Percentiles rank a stretch among this genome's conserved stretches.
phyloP scores from a whole-genome alignment of 331 rosid genomes.

The Saraca asoca region DNA sequence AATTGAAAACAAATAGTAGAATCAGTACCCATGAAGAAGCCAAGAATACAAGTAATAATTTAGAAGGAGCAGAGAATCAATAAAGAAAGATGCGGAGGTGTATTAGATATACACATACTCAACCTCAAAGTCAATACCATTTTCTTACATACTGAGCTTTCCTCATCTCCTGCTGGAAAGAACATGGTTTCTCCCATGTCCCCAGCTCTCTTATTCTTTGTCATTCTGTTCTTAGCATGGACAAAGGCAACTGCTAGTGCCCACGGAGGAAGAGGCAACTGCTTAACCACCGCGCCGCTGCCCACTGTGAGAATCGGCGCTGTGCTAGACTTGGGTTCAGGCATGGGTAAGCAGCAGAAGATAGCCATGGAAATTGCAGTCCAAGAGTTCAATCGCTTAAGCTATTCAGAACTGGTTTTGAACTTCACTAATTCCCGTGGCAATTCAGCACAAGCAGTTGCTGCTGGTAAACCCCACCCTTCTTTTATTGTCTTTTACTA shows the following conservation, averaged over 20 bases:
- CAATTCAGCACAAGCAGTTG: constrained; percentile 40
- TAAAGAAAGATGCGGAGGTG: too few species aligned
- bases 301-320: constrained; percentile 39
- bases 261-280: constrained; percentile 8
- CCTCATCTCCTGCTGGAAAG: neutral
- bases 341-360: constrained; percentile 51
- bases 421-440: constrained; percentile 33
- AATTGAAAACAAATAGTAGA: too few species aligned
- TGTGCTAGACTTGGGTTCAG: constrained; percentile 42
- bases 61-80: too few species aligned
- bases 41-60: too few species aligned
- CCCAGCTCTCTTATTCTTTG: neutral
- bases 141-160: neutral
- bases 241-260: constrained; percentile 1
- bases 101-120: neutral
- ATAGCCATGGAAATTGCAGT: constrained; percentile 61
- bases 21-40: too few species aligned
- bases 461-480: constrained; percentile 32
- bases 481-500: neutral
- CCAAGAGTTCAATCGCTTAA: constrained; percentile 33
- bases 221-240: constrained; percentile 22
- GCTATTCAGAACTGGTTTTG: constrained; percentile 30
- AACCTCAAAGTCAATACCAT: neutral
- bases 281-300: constrained; percentile 15
- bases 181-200: neutral